Evolutionary conservation across 2,329 filamentous ascomycete species (phyloP).

Genomic region (Pestalotiopsis sp.): DNA sequence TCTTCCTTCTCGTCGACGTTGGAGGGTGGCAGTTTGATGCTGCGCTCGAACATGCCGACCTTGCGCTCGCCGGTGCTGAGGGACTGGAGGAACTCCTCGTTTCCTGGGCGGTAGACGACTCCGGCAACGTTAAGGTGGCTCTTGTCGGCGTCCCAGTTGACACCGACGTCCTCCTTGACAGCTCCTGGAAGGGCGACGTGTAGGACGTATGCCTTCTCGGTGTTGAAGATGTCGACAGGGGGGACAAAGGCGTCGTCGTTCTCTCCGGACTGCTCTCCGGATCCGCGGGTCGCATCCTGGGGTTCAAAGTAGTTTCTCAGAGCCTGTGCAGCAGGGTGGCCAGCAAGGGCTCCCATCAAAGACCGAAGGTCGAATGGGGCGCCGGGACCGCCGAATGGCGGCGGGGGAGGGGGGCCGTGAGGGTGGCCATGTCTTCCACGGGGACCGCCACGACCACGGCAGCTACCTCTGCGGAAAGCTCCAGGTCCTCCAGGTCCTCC

Average conservation of each 20-base stretch:
- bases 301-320: slow-evolving; percentile 39
- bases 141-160: slow-evolving; percentile 74
- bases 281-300: slow-evolving; percentile 15
- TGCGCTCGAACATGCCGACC: slow-evolving; percentile 73
- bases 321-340: slow-evolving; percentile 43
- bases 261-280: slow-evolving; percentile 15
- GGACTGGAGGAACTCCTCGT: slow-evolving; percentile 67
- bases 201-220: slow-evolving; percentile 62
- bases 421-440: slow-evolving; percentile 19
- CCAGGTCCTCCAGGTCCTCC: slow-evolving; percentile 4
- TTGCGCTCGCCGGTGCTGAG: slow-evolving; percentile 67
- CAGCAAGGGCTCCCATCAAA: slow-evolving; percentile 39
- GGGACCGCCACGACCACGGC: slow-evolving; percentile 19
- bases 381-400: slow-evolving; percentile 20
- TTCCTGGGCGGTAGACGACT: slow-evolving; percentile 70
- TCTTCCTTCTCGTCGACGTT: slow-evolving; percentile 49
- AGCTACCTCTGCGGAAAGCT: slow-evolving; percentile 17
- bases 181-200: slow-evolving; percentile 78
- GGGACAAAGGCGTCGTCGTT: slow-evolving; percentile 53
- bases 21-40: slow-evolving; percentile 58
- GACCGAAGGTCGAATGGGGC: slow-evolving; percentile 37
- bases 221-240: slow-evolving; percentile 76
- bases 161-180: slow-evolving; percentile 74
- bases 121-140: slow-evolving; percentile 67
- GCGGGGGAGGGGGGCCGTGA: slow-evolving; percentile 20